phyloP scores from a whole-genome alignment of 2,329 filamentous ascomycete genomes.

The Microdochium paspali region DNA sequence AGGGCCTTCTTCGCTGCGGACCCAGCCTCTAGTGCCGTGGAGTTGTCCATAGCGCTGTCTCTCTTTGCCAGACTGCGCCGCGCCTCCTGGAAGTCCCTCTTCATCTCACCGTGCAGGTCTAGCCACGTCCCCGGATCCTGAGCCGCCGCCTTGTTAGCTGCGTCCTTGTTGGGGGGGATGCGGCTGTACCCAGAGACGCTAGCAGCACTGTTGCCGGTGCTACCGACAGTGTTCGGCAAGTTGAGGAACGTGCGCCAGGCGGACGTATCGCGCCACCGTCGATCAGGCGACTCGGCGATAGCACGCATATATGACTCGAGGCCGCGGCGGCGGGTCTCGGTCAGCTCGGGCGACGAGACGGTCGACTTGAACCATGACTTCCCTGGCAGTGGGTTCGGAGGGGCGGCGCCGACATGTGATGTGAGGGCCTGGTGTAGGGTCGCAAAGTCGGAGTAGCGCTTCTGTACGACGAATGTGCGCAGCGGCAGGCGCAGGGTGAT shows the following conservation, averaged over 20 bases:
- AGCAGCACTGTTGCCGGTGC: slow-evolving; percentile 36
- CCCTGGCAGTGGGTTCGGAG: slow-evolving; percentile 57
- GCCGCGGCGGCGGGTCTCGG: slow-evolving; percentile 57
- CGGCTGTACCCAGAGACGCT: slow-evolving; percentile 30
- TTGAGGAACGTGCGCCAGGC: slow-evolving; percentile 68
- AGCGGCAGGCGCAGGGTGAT: slow-evolving; percentile 69
- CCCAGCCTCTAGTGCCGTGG: slow-evolving; percentile 48
- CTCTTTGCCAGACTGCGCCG: slow-evolving; percentile 56
- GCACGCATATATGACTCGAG: slow-evolving; percentile 64
- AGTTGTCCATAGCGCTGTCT: slow-evolving; percentile 46
- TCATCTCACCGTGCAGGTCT: slow-evolving; percentile 66
- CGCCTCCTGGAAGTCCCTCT: slow-evolving; percentile 59
- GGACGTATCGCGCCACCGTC: slow-evolving; percentile 64
- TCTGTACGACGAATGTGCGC: slow-evolving; percentile 65
- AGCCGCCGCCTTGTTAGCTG: slow-evolving; percentile 30
- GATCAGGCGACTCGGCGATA: slow-evolving; percentile 65
- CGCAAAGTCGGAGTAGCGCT: slow-evolving; percentile 75
- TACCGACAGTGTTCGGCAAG: slow-evolving; percentile 41
- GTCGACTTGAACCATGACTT: slow-evolving; percentile 76
- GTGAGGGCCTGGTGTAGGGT: slow-evolving; percentile 55
- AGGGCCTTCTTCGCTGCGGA: slow-evolving; percentile 68
- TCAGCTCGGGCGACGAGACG: slow-evolving; percentile 57
- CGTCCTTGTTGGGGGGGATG: slow-evolving; percentile 17
- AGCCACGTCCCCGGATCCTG: slow-evolving; percentile 63
- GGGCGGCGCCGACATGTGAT: slow-evolving; percentile 48